Evolutionary conservation across 148 eudicot species (phyloP), one percentile per base, ranked within the genome.

Genomic region (Fagopyrum tataricum): DNA sequence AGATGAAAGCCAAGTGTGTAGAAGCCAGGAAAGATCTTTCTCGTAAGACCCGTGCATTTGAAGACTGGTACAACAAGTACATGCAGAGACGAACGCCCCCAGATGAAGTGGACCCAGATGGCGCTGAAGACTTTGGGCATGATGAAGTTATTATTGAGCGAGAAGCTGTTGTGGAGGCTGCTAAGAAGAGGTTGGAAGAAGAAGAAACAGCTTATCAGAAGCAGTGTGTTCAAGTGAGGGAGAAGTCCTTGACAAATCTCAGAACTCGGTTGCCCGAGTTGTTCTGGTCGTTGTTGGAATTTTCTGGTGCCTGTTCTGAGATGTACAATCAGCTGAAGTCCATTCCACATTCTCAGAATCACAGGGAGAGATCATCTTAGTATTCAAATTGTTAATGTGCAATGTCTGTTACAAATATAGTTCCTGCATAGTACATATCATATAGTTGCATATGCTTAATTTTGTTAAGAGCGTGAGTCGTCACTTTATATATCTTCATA

Each of bases 231-330:
- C 97, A 89, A 20, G 97, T 91, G 21, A 84, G 98, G 78, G 90
- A 94, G 51, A 91, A 94, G 82, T 81, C 98, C 17, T 77, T 89
- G 74, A 72, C 83, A 4, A 88, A 82, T 78, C 81, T 94, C 44
- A 94, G 83, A 75, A 76, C 82, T 59, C 83, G 89, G 18, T 74
- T 94, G 80, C 97, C 97, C 0, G 97, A 87, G 79, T 79, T 94
- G 77, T 94, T 94, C 72, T 79, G 79, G 47, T 85, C 91, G 18
- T 68, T 94, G 77, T 73, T 84, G 0, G 88, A 85, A 14, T 91
- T 91, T 74, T 83, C 96, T 10, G 61, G 53, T 9, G 90, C 89
- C 75, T 87, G 86, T 31, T 84, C 98, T 12, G 85, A 83, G 17
- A 89, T 90, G 91, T 94, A 89, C 73, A 73, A 75, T 31, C 62